A percentile compares a stretch with the other conserved stretches of the same genome.
Evolutionary conservation across 1,284 basidiomycete species (phyloP).

Genomic region (Peniophora sp.): DNA sequence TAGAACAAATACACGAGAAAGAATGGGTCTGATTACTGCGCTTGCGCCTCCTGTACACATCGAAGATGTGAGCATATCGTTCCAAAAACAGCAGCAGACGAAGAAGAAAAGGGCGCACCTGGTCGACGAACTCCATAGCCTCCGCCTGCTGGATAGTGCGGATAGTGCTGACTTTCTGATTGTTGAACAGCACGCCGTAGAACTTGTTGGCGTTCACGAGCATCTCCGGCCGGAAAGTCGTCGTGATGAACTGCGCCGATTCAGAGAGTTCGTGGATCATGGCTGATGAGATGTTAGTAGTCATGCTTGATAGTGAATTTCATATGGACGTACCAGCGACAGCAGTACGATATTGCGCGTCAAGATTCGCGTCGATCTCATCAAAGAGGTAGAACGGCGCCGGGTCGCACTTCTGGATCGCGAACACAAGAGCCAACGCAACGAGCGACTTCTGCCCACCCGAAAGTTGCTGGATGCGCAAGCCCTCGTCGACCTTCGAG

Average conservation of each 20-base stretch:
- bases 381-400: constrained; percentile 99
- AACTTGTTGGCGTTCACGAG: constrained; percentile 91
- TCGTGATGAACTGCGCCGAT: constrained; percentile 95
- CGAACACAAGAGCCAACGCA: constrained; percentile 94
- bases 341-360: constrained; percentile 95
- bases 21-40: constrained; percentile 28
- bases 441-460: constrained; percentile 98
- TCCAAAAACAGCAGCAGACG: not conserved
- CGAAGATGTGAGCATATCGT: too few relatives aligned
- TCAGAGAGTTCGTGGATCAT: constrained; percentile 91
- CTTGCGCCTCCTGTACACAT: constrained; percentile 41
- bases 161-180: constrained; percentile 89
- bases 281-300: constrained; percentile 31
- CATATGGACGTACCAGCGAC: constrained; percentile 68
- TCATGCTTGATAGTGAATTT: constrained; percentile 1
- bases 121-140: constrained; percentile 85
- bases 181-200: constrained; percentile 98
- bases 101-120: constrained; percentile 31
- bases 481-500: constrained; percentile 92
- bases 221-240: constrained; percentile 98
- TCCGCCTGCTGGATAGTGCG: constrained; percentile 77
- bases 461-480: constrained; percentile 94
- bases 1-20: constrained; percentile 6
- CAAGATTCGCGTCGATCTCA: constrained; percentile 98
- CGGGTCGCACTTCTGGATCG: constrained; percentile 98